Evolutionary conservation across 2,329 filamentous ascomycete species (phyloP).

Genomic region (Didymella glomerata): DNA sequence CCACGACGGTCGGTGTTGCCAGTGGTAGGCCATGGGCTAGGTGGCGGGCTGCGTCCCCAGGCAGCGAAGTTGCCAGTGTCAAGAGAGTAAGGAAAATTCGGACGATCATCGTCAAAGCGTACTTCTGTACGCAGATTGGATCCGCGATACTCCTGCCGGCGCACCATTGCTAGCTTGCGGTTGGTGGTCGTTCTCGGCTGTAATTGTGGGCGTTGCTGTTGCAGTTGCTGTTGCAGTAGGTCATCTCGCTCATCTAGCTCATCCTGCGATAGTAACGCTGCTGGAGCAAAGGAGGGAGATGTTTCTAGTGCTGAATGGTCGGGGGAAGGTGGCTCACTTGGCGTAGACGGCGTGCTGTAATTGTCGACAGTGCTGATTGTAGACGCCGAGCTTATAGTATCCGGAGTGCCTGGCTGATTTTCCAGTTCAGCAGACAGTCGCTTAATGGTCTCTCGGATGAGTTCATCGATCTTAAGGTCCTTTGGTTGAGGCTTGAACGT

Average conservation of each 20-base stretch:
- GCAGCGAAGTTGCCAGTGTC: not conserved
- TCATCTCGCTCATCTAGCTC: not conserved
- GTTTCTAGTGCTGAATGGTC: not conserved
- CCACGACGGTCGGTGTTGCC: not conserved
- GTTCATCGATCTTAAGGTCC: not conserved
- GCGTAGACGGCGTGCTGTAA: not conserved
- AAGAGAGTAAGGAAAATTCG: not conserved
- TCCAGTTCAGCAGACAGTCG: not conserved
- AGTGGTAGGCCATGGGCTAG: not conserved
- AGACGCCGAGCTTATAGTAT: not conserved
- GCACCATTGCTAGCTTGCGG: conserved; percentile 7
- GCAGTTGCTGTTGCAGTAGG: too few species aligned
- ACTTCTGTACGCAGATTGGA: conserved; percentile 1
- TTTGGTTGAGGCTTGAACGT: not conserved
- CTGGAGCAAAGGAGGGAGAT: not conserved
- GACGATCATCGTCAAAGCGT: not conserved
- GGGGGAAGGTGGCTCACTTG: not conserved
- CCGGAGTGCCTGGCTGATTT: not conserved
- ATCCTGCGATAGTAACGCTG: not conserved
- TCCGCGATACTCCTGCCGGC: not conserved
- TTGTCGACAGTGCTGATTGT: not conserved
- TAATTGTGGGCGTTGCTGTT: not conserved
- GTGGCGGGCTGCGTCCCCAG: not conserved
- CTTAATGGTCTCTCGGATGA: not conserved
- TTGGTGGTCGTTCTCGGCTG: not conserved